A percentile compares a stretch with the other conserved stretches of the same genome.
These are phyloP conservation scores for Trichoderma koningiopsis DNA, from an alignment of 2,329 filamentous ascomycete genomes.

Conservation along the genomic window DNA sequence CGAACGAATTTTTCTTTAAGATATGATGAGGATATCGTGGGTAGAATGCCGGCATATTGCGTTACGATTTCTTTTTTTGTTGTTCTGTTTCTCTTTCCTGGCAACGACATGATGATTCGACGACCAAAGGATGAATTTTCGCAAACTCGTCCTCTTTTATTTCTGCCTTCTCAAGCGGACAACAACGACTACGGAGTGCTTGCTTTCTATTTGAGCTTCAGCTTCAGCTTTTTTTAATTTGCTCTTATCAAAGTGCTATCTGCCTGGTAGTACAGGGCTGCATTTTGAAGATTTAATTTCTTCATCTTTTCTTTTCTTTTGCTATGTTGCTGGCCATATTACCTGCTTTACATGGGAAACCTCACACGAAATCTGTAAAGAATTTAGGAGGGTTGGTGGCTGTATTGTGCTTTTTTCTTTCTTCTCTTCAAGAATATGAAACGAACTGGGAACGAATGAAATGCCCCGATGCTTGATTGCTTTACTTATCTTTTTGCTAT, in stretches of 20 bases:
- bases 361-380: background rate
- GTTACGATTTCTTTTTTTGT: background rate
- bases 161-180: background rate
- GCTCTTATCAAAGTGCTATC: background rate
- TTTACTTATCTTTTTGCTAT: background rate
- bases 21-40: conserved; percentile 11
- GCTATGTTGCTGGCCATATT: conserved; percentile 5
- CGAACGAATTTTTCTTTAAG: conserved; percentile 7
- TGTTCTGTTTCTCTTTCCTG: background rate
- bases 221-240: conserved; percentile 8
- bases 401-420: conserved; percentile 10
- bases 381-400: background rate
- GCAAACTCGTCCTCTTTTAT: background rate
- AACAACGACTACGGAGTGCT: background rate
- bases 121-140: background rate
- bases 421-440: background rate
- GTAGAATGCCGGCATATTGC: conserved; percentile 8
- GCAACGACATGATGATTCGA: conserved; percentile 21
- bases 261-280: background rate
- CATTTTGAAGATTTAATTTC: conserved; percentile 2
- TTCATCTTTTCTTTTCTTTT: background rate
- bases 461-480: background rate
- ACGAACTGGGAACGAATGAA: conserved; percentile 10
- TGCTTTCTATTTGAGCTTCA: background rate
- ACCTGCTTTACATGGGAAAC: conserved; percentile 4